Evolutionary conservation across 306 rosid species (phyloP).

Genomic region (Ochetophila trinervis): DNA sequence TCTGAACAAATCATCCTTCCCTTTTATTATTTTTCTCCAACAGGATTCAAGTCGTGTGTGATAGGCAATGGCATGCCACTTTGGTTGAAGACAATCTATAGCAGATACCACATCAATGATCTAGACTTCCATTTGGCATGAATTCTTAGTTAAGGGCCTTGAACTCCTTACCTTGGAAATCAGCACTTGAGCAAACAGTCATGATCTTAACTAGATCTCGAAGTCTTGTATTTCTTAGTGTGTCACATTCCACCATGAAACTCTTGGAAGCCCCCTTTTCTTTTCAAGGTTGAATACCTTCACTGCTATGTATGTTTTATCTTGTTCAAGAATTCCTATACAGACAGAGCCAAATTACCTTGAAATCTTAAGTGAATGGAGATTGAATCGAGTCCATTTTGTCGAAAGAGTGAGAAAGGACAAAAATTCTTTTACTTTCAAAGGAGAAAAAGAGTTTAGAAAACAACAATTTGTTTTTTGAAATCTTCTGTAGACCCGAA

Average conservation of each 20-base stretch:
- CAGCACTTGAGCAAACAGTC: slow-evolving; percentile 1
- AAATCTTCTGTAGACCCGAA: no score
- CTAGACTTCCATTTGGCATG: slow-evolving; percentile 15
- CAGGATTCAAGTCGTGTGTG: slow-evolving; percentile 12
- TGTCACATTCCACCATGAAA: not conserved
- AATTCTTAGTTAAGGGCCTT: slow-evolving; percentile 13
- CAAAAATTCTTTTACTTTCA: no score
- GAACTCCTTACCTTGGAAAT: slow-evolving; percentile 10
- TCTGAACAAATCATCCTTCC: no score
- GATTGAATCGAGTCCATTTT: no score
- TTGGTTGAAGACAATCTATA: slow-evolving; percentile 10
- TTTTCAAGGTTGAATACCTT: not conserved
- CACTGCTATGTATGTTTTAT: not conserved
- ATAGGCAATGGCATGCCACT: not conserved
- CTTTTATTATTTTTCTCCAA: no score
- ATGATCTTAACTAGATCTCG: slow-evolving; percentile 6
- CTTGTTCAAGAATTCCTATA: no score
- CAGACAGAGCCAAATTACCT: no score
- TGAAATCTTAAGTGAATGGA: no score
- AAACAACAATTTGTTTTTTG: no score
- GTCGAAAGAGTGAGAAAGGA: no score
- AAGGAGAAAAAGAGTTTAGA: no score
- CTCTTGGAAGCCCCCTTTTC: slow-evolving; percentile 1
- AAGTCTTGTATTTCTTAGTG: not conserved
- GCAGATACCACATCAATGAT: slow-evolving; percentile 15